phyloP scores from a whole-genome alignment of 2,329 filamentous ascomycete genomes.

The Pseudogymnoascus sp. region DNA sequence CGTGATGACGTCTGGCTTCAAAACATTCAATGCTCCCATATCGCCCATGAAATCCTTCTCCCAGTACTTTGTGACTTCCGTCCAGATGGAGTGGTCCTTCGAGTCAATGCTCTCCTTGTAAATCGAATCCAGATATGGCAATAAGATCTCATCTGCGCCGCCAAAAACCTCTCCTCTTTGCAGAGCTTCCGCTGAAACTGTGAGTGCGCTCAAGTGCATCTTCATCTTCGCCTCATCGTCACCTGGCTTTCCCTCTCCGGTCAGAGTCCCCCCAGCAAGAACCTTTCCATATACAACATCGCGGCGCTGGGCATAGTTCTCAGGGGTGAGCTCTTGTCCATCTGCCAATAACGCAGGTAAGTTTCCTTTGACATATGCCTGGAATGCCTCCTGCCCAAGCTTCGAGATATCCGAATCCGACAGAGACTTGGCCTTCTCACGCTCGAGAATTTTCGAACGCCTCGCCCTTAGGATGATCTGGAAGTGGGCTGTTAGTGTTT shows the following conservation, averaged over 20 bases:
- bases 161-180: conserved; percentile 43
- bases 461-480: conserved; percentile 64
- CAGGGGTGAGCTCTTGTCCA: conserved; percentile 37
- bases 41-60: conserved; percentile 84
- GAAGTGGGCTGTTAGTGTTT: neutral
- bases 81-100: conserved; percentile 66
- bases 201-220: conserved; percentile 53
- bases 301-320: conserved; percentile 42
- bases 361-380: conserved; percentile 46
- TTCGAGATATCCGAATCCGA: conserved; percentile 38
- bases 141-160: conserved; percentile 56
- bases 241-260: conserved; percentile 48
- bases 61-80: conserved; percentile 74
- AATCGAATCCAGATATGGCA: conserved; percentile 72
- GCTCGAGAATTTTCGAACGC: conserved; percentile 72
- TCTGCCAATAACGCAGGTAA: conserved; percentile 42
- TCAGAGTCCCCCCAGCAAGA: conserved; percentile 46
- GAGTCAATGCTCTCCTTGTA: conserved; percentile 56
- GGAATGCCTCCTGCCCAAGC: conserved; percentile 46
- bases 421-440: conserved; percentile 62
- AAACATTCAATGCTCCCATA: conserved; percentile 77
- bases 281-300: conserved; percentile 47
- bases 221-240: conserved; percentile 60
- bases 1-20: conserved; percentile 72
- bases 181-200: conserved; percentile 40